Evolutionary conservation across 345 rosid genomes (phyloP).

Genomic region (Citrus glauca): DNA sequence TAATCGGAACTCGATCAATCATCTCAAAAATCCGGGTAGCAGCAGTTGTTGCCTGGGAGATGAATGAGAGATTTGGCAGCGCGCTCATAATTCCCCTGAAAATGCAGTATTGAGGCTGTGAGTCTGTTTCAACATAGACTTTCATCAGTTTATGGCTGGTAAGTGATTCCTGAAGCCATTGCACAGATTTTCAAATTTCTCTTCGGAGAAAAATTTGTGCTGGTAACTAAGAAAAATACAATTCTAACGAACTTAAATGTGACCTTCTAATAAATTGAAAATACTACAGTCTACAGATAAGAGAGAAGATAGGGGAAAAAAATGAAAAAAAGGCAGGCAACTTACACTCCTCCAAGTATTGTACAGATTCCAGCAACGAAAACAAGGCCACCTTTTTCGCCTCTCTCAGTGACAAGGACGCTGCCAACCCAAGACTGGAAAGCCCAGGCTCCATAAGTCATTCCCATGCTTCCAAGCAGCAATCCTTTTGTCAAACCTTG

Average conservation of each 20-base stretch:
- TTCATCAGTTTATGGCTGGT: neutral
- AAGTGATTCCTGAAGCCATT: neutral
- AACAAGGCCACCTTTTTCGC: conserved; percentile 47
- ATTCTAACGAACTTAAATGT: too few relatives aligned
- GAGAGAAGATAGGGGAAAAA: too few relatives aligned
- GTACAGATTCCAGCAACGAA: conserved; percentile 37
- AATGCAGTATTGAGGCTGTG: neutral
- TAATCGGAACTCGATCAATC: conserved; percentile 35
- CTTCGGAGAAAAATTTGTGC: neutral
- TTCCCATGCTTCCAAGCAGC: conserved; percentile 52
- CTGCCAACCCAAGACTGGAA: conserved; percentile 55
- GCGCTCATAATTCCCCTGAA: conserved; percentile 39
- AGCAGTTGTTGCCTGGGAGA: conserved; percentile 35
- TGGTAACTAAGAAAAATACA: too few relatives aligned
- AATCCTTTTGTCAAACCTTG: conserved; percentile 56
- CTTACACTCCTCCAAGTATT: conserved; percentile 53
- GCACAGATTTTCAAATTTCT: neutral
- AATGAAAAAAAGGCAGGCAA: neutral
- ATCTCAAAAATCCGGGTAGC: conserved; percentile 33
- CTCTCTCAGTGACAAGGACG: conserved; percentile 40
- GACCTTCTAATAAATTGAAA: too few relatives aligned
- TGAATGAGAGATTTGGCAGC: conserved; percentile 44
- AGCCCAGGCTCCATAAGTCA: conserved; percentile 46
- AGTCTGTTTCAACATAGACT: neutral
- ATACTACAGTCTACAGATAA: too few relatives aligned